Percentiles rank a stretch among this genome's conserved stretches.
Conservation (phyloP, 2,329 filamentous ascomycete species). For the Fusarium austroafricanum region DNA sequence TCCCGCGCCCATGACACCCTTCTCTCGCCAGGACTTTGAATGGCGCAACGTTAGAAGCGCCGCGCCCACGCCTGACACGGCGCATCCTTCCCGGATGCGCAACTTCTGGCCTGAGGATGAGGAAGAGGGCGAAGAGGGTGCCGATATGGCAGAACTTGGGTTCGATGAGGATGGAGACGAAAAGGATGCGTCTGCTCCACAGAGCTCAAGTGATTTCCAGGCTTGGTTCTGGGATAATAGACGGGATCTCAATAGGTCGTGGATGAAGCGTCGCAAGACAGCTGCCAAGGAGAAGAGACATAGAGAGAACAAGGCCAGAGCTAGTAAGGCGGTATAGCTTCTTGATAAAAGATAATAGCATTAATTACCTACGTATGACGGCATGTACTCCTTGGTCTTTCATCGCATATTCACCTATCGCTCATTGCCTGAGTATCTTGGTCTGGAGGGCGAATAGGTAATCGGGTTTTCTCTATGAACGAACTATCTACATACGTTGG, state of each 20-base stretch:
- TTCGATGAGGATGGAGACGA: constrained; percentile 46
- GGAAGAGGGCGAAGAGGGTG: constrained; percentile 50
- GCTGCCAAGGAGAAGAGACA: constrained; percentile 75
- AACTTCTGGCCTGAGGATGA: constrained; percentile 64
- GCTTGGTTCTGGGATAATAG: constrained; percentile 77
- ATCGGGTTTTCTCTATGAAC: background rate
- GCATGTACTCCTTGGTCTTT: background rate
- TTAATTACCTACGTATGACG: constrained; percentile 15
- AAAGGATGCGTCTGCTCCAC: constrained; percentile 36
- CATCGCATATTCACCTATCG: background rate
- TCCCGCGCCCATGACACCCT: constrained; percentile 81
- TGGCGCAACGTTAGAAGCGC: constrained; percentile 83
- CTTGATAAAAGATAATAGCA: constrained; percentile 36
- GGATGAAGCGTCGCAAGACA: constrained; percentile 73
- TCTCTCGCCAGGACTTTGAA: constrained; percentile 81
- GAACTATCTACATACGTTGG: constrained; percentile 9
- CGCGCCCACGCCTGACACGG: constrained; percentile 94
- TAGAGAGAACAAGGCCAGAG: constrained; percentile 70
- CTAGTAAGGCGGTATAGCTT: constrained; percentile 53
- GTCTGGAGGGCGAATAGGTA: background rate
- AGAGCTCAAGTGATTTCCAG: constrained; percentile 65
- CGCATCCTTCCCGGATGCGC: constrained; percentile 75
- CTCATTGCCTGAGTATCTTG: background rate
- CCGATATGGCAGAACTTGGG: constrained; percentile 47
- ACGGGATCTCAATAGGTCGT: constrained; percentile 72